Evolutionary conservation across 139 green algal genomes (phyloP).

Genomic region (Chlorella vulgaris): DNA sequence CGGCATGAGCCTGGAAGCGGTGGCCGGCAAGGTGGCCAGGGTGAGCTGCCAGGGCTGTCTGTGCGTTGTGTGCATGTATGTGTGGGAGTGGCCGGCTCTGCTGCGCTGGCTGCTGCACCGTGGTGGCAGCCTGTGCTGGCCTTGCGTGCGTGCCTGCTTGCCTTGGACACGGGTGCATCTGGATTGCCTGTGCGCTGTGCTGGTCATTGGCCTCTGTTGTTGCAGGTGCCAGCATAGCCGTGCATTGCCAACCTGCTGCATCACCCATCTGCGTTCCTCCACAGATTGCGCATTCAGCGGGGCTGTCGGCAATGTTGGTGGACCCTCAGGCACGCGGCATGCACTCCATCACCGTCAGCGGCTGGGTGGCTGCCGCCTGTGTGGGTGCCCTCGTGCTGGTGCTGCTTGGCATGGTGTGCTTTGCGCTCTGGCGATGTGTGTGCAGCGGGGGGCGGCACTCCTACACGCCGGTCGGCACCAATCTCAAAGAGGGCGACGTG

Average conservation of each 20-base stretch:
- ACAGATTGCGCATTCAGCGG: constrained; percentile 16
- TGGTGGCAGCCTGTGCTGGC: too few relatives aligned
- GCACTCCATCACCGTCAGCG: constrained; percentile 12
- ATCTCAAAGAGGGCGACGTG: constrained; percentile 18
- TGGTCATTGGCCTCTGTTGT: neutral
- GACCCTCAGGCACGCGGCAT: neutral
- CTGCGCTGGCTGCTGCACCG: too few relatives aligned
- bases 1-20: constrained; percentile 16
- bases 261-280: neutral
- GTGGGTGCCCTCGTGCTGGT: constrained; percentile 6
- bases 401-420: neutral
- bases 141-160: too few relatives aligned
- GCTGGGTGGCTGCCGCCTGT: constrained; percentile 10
- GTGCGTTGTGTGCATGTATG: too few relatives aligned
- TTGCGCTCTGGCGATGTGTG: neutral
- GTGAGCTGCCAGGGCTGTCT: too few relatives aligned
- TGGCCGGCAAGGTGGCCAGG: constrained; percentile 13
- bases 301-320: neutral
- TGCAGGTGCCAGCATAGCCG: neutral
- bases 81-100: too few relatives aligned
- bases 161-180: too few relatives aligned
- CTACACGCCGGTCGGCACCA: neutral
- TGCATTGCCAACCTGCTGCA: neutral
- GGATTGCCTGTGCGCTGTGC: too few relatives aligned
- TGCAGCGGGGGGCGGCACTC: neutral